phyloP scores from a whole-genome alignment of 2,329 filamentous ascomycete genomes.

The Pezicula rhizophila region DNA sequence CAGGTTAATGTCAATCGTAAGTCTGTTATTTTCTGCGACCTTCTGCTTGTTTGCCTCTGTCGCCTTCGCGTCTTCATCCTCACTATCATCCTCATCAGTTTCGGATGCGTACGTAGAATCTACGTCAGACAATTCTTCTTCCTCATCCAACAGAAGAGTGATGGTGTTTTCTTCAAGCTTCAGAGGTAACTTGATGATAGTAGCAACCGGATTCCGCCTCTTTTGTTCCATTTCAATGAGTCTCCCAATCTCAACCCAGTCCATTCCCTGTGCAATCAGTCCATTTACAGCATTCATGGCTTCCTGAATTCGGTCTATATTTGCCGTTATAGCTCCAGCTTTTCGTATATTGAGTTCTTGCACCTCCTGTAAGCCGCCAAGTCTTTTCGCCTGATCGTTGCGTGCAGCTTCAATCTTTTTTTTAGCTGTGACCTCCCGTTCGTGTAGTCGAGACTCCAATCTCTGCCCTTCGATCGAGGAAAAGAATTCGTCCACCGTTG shows the following conservation, averaged over 20 bases:
- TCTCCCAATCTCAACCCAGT: slow-evolving; percentile 88
- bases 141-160: slow-evolving; percentile 68
- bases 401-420: slow-evolving; percentile 80
- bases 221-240: slow-evolving; percentile 83
- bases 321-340: slow-evolving; percentile 84
- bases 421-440: slow-evolving; percentile 75
- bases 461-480: slow-evolving; percentile 94
- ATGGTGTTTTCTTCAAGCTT: slow-evolving; percentile 87
- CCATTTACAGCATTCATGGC: slow-evolving; percentile 89
- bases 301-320: slow-evolving; percentile 85
- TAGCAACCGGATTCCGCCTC: slow-evolving; percentile 75
- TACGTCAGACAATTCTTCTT: slow-evolving; percentile 43
- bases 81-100: slow-evolving; percentile 54
- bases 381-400: slow-evolving; percentile 75
- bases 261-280: slow-evolving; percentile 89
- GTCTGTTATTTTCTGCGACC: slow-evolving; percentile 43
- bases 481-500: slow-evolving; percentile 93
- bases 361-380: slow-evolving; percentile 75
- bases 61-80: slow-evolving; percentile 39
- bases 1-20: slow-evolving; percentile 82
- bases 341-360: slow-evolving; percentile 83
- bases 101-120: slow-evolving; percentile 57
- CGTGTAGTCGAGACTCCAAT: slow-evolving; percentile 73
- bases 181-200: slow-evolving; percentile 78
- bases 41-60: slow-evolving; percentile 32